Evolutionary conservation across 495 filamentous ascomycete genomes (phyloP), one percentile per base, ranked within the genome.

Genomic region (Penicillium canariense): DNA sequence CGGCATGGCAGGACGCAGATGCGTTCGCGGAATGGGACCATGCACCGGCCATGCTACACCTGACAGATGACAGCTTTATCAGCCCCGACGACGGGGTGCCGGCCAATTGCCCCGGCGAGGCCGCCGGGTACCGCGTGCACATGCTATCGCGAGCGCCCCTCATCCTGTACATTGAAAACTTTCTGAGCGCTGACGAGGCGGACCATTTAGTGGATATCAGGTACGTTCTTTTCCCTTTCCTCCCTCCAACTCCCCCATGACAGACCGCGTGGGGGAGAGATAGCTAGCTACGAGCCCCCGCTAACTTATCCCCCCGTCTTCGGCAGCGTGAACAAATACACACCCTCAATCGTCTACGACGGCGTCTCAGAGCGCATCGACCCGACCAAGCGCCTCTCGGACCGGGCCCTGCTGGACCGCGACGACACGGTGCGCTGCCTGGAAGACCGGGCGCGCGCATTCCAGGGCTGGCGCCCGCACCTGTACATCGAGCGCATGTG

Each of bases 381-480:
- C 57, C 69, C 75, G 9, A 56, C 65, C 0, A 68, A 79, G 32
- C 81, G 84, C 11, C 71, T 77, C 55, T 85, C 82, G 23, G 77
- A 83, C 60, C 81, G 81, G 52, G 81, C 84, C 14, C 71, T 82
- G 11, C 73, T 86, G 36, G 70, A 75, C 22, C 81, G 81, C 65
- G 81, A 87, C 66, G 61, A 72, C 34, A 72, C 80, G 1, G 83
- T 89, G 4, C 79, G 81, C 28, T 90, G 87, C 70, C 81, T 90
- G 53, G 84, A 88, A 59, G 70, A 77, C 25, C 86, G 87, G 32
- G 87, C 87, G 8, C 76, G 83, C 9, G 46, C 74, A n/a, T 86
- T 91, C 68, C 87, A 89, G 56, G 87, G 87, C 66, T 87, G 82
- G 82, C 73, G 74, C 1, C 72, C 75, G 11, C 61, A 82, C 45